Percentiles rank a stretch among this genome's conserved stretches.
Conservation (phyloP, 805 yeast species). For the Starmerella apicola region DNA sequence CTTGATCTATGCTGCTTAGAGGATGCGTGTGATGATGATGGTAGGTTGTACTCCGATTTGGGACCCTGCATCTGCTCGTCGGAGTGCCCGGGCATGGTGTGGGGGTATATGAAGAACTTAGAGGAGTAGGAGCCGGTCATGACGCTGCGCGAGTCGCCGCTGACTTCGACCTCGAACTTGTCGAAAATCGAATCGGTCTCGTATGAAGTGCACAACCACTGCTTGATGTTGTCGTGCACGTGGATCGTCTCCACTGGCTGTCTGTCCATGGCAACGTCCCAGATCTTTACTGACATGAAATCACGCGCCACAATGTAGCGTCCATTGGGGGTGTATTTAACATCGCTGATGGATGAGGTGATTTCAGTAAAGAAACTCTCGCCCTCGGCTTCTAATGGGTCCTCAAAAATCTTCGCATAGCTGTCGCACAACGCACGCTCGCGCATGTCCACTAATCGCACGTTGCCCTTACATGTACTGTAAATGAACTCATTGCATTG, state of each 20-base stretch:
- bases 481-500: conserved; percentile 91
- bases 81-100: conserved; percentile 33
- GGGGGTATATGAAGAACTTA: conserved; percentile 92
- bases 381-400: conserved; percentile 78
- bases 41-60: not conserved
- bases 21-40: no score
- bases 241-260: conserved; percentile 89
- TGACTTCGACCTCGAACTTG: conserved; percentile 90
- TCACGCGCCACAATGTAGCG: conserved; percentile 93
- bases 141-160: conserved; percentile 82
- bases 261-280: conserved; percentile 97
- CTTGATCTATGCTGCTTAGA: no score
- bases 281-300: conserved; percentile 90
- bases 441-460: conserved; percentile 93
- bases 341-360: conserved; percentile 87
- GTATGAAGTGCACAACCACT: conserved; percentile 88
- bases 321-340: conserved; percentile 83
- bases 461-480: conserved; percentile 88
- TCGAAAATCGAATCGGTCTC: conserved; percentile 98
- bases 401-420: conserved; percentile 74
- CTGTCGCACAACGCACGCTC: conserved; percentile 85
- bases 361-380: conserved; percentile 97
- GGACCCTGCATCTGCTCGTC: not conserved
- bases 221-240: conserved; percentile 90
- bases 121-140: conserved; percentile 97